Conservation (phyloP, 306 rosid species). For the Mucuna pruriens region DNA sequence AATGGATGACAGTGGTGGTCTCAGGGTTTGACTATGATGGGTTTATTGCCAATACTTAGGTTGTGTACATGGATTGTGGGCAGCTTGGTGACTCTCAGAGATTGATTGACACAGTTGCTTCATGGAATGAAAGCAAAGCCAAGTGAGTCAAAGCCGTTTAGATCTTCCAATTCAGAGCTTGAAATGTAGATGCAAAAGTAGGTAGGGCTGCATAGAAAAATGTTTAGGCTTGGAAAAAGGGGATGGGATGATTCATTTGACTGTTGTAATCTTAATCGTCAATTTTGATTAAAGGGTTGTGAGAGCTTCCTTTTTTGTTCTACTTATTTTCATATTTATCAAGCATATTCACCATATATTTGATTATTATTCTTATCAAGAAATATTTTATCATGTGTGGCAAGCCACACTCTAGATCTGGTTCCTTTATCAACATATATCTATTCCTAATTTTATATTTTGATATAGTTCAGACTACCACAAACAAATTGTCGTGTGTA, state of each 20-base stretch:
- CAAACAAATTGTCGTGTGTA: background rate
- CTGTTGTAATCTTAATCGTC: background rate
- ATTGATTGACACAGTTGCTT: background rate
- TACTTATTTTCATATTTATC: background rate
- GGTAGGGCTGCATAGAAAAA: background rate
- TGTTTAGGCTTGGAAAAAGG: background rate
- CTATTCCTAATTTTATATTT: slow-evolving; percentile 14
- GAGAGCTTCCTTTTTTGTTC: background rate
- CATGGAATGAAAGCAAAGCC: background rate
- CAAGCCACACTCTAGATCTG: background rate
- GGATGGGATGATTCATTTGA: background rate
- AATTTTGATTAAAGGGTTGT: background rate
- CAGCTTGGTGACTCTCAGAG: background rate
- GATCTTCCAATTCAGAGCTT: background rate
- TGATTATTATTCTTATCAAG: background rate
- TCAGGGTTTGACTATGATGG: background rate
- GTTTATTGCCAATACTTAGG: background rate
- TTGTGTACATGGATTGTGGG: background rate
- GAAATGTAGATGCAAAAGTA: background rate
- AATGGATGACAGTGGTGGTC: background rate
- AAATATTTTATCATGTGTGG: background rate
- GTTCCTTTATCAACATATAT: background rate
- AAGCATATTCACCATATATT: background rate
- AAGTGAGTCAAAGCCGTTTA: background rate
- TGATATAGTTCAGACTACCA: slow-evolving; percentile 14